Evolutionary conservation across 352 stramenopile species (phyloP).

Genomic region (Pythium periplocum): DNA sequence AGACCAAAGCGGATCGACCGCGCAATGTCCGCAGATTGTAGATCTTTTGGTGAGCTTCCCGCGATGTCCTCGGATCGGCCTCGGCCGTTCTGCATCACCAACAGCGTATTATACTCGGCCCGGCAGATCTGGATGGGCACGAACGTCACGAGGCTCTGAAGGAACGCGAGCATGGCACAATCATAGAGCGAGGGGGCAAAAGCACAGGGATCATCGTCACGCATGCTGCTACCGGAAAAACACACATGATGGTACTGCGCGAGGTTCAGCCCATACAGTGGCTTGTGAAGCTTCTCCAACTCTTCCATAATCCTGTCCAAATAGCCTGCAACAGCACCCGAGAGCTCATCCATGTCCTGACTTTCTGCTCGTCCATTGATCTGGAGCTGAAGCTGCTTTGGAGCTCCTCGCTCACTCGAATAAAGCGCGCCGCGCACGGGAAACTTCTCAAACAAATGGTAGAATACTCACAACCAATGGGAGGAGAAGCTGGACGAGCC

Average conservation of each 20-base stretch:
- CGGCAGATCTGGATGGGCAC: constrained; percentile 72
- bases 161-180: constrained; percentile 14
- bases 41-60: constrained; percentile 8
- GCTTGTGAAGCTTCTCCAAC: neutral
- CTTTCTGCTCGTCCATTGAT: neutral
- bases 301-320: neutral
- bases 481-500: constrained; percentile 22
- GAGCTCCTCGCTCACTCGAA: neutral
- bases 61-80: neutral
- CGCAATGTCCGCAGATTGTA: constrained; percentile 33
- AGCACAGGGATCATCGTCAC: constrained; percentile 23
- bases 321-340: neutral
- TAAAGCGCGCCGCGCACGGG: constrained; percentile 15
- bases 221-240: constrained; percentile 13
- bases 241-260: neutral
- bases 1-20: constrained; percentile 39
- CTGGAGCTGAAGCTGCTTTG: neutral
- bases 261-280: neutral
- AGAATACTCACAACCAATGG: constrained; percentile 26
- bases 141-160: constrained; percentile 51
- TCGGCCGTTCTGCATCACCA: constrained; percentile 37
- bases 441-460: constrained; percentile 34
- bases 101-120: constrained; percentile 53
- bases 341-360: neutral
- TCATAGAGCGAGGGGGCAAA: neutral